These are phyloP conservation scores for Trichophyton benhamiae DNA, from an alignment of 2,329 filamentous ascomycete genomes.

Conservation along the genomic window DNA sequence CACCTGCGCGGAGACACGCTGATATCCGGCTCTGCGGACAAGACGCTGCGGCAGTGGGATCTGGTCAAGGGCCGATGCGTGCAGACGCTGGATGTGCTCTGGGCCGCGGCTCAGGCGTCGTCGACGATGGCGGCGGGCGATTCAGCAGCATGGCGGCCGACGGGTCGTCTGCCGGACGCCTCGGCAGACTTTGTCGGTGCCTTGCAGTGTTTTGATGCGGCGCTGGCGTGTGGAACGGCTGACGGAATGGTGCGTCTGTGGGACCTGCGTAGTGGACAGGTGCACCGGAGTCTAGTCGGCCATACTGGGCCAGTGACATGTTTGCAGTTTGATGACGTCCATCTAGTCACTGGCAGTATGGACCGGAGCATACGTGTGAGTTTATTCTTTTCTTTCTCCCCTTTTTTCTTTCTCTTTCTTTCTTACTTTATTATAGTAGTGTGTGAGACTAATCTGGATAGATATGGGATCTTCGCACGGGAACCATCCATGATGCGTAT, in stretches of 20 bases:
- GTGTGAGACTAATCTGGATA: conserved; percentile 27
- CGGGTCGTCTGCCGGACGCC: conserved; percentile 48
- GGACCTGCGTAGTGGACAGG: conserved; percentile 92
- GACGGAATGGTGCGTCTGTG: conserved; percentile 95
- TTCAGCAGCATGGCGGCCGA: conserved; percentile 57
- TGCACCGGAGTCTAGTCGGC: conserved; percentile 89
- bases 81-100: conserved; percentile 93
- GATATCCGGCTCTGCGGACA: conserved; percentile 91
- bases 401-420: not conserved
- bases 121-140: conserved; percentile 49
- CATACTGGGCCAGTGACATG: conserved; percentile 91
- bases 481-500: conserved; percentile 89
- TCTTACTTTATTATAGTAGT: too few relatives aligned
- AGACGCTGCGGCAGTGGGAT: conserved; percentile 96
- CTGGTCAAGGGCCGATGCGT: conserved; percentile 93
- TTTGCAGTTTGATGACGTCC: conserved; percentile 90
- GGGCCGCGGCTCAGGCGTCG: conserved; percentile 86
- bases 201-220: conserved; percentile 89
- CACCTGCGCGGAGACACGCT: conserved; percentile 82
- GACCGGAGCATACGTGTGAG: conserved; percentile 90
- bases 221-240: conserved; percentile 87
- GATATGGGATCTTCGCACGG: conserved; percentile 98
- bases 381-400: conserved; percentile 2
- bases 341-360: conserved; percentile 82
- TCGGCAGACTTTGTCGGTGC: conserved; percentile 87